phyloP scores from a whole-genome alignment of 352 stramenopile genomes.

The Phytophthora boehmeriae region DNA sequence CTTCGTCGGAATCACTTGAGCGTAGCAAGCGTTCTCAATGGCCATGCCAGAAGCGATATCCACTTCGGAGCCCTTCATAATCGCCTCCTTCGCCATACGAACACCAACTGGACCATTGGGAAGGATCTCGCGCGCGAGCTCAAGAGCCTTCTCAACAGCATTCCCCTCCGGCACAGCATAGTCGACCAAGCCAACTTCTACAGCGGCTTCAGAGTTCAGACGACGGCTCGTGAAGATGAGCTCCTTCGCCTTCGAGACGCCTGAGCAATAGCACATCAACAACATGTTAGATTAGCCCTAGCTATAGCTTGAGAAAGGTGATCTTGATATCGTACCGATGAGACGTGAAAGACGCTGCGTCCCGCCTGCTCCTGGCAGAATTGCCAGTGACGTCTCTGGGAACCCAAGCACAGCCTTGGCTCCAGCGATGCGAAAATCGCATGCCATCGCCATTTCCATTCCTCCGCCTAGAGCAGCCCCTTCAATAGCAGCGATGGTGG shows the following conservation, averaged over 20 bases:
- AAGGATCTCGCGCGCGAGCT: constrained; percentile 90
- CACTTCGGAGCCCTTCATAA: constrained; percentile 85
- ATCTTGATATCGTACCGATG: constrained; percentile 55
- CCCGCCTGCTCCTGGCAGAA: constrained; percentile 92
- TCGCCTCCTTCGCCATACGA: constrained; percentile 91
- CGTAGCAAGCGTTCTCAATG: constrained; percentile 93
- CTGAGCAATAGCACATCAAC: constrained; percentile 21
- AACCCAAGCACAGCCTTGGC: constrained; percentile 88
- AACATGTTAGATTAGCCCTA: neutral
- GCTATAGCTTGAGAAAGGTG: neutral
- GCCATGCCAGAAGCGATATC: constrained; percentile 87
- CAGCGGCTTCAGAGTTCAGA: constrained; percentile 73
- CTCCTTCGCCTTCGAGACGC: constrained; percentile 92
- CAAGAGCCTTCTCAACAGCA: constrained; percentile 77
- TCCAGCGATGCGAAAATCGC: constrained; percentile 92
- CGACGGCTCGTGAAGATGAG: constrained; percentile 94
- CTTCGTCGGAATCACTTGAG: constrained; percentile 90
- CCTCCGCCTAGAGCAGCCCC: constrained; percentile 91
- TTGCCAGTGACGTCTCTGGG: constrained; percentile 92
- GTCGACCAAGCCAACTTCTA: constrained; percentile 90
- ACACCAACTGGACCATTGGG: constrained; percentile 92
- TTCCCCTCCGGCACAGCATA: constrained; percentile 77
- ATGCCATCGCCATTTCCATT: constrained; percentile 92
- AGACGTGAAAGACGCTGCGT: constrained; percentile 93
- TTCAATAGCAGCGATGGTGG: constrained; percentile 93